These are phyloP conservation scores for Pyricularia pennisetigena DNA, from an alignment of 2,329 filamentous ascomycete genomes.

Conservation along the genomic window DNA sequence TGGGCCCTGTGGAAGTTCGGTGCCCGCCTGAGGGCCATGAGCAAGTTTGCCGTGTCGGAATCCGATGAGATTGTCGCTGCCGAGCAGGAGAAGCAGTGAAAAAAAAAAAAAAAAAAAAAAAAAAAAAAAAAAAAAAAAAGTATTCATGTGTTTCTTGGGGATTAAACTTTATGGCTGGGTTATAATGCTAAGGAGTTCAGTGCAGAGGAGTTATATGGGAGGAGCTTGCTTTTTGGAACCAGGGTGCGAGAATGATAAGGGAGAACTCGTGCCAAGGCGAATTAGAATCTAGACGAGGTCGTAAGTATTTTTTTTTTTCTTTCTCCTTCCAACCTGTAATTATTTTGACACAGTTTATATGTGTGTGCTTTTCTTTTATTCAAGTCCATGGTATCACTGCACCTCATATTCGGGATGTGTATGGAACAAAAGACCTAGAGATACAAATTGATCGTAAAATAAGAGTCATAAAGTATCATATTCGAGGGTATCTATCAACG, in stretches of 20 bases:
- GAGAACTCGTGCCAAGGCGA: background rate
- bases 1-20: slow-evolving; percentile 50
- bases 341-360: background rate
- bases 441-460: background rate
- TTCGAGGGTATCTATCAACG: background rate
- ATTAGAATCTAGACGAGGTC: background rate
- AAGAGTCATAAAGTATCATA: background rate
- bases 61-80: background rate
- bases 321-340: background rate
- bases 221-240: too few species aligned
- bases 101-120: background rate
- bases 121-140: background rate
- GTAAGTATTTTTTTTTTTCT: too few species aligned
- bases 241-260: background rate
- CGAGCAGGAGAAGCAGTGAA: background rate
- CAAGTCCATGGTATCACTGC: background rate
- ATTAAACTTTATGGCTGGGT: background rate
- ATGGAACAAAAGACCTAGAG: background rate
- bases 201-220: background rate
- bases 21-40: slow-evolving; percentile 40
- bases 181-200: background rate
- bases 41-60: slow-evolving; percentile 41
- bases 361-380: background rate
- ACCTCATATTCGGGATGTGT: background rate
- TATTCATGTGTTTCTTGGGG: background rate